These are phyloP conservation scores for Iberis pinnata DNA, from an alignment of 345 rosid genomes.

Conservation along the genomic window DNA sequence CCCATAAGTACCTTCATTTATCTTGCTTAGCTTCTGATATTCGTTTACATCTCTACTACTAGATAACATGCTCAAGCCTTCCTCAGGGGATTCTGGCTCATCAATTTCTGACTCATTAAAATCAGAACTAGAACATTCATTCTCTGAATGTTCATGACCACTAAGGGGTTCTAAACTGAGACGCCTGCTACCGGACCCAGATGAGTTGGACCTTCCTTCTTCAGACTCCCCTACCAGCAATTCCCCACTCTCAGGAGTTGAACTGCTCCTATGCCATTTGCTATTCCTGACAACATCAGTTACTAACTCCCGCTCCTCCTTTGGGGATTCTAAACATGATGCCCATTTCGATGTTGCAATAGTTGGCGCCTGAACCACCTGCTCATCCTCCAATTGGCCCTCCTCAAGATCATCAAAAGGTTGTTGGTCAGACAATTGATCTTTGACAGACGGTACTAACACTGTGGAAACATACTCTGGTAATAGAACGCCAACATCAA, in stretches of 20 bases:
- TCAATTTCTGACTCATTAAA: slow-evolving; percentile 26
- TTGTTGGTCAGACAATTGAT: slow-evolving; percentile 2
- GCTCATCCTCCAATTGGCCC: slow-evolving; percentile 43
- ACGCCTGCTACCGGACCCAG: slow-evolving; percentile 27
- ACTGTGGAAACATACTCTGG: slow-evolving; percentile 9
- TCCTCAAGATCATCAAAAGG: slow-evolving; percentile 58
- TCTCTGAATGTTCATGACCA: slow-evolving; percentile 24
- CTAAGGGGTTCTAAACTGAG: slow-evolving; percentile 16
- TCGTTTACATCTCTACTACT: slow-evolving; percentile 66
- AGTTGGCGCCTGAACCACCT: slow-evolving; percentile 38
- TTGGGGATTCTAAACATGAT: slow-evolving; percentile 40
- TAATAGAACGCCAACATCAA: slow-evolving; percentile 22
- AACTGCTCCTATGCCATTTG: slow-evolving; percentile 20
- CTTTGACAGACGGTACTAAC: not conserved
- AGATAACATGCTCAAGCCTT: slow-evolving; percentile 48
- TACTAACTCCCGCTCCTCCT: not conserved
- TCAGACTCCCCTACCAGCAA: slow-evolving; percentile 29
- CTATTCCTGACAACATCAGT: slow-evolving; percentile 15
- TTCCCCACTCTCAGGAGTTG: slow-evolving; percentile 48
- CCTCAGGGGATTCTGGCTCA: slow-evolving; percentile 26
- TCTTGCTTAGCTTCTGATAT: slow-evolving; percentile 63
- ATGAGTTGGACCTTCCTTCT: slow-evolving; percentile 21
- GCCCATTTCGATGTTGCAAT: slow-evolving; percentile 72
- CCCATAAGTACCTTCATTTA: slow-evolving; percentile 89
- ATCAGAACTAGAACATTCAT: slow-evolving; percentile 14